These are phyloP conservation scores for Clitopilus hobsonii DNA, from an alignment of 768 basidiomycete species.

Conservation along the genomic window DNA sequence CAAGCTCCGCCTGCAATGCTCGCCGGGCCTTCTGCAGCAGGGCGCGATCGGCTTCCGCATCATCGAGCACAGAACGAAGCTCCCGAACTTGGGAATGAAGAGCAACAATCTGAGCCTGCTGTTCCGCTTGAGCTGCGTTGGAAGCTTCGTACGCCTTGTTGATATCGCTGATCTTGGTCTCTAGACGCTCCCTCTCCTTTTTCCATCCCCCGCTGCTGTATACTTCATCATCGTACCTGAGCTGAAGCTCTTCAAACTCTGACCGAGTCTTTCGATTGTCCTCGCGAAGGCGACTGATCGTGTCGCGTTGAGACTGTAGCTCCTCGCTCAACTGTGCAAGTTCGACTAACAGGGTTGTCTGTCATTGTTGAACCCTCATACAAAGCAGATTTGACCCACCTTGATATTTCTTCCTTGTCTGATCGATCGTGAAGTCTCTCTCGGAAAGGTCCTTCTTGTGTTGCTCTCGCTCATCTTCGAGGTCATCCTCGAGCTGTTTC, in stretches of 20 bases:
- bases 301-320: conserved; percentile 73
- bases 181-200: conserved; percentile 83
- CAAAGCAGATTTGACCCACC: conserved; percentile 31
- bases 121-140: conserved; percentile 67
- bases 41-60: conserved; percentile 77
- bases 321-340: conserved; percentile 80
- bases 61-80: conserved; percentile 74
- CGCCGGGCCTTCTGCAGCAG: conserved; percentile 80
- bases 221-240: conserved; percentile 72
- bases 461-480: conserved; percentile 75
- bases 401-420: conserved; percentile 86
- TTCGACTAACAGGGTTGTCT: no score
- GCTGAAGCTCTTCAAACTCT: conserved; percentile 70
- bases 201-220: conserved; percentile 79
- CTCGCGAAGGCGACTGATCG: conserved; percentile 70
- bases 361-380: no score
- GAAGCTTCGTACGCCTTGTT: conserved; percentile 74
- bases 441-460: conserved; percentile 79
- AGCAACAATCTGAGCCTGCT: conserved; percentile 79
- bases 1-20: conserved; percentile 74
- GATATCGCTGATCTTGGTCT: conserved; percentile 74
- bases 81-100: conserved; percentile 86
- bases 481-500: conserved; percentile 65
- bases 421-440: conserved; percentile 72
- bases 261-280: conserved; percentile 76